Conservation (phyloP, 208 protist species). For the Wallacemonas collosoma region DNA sequence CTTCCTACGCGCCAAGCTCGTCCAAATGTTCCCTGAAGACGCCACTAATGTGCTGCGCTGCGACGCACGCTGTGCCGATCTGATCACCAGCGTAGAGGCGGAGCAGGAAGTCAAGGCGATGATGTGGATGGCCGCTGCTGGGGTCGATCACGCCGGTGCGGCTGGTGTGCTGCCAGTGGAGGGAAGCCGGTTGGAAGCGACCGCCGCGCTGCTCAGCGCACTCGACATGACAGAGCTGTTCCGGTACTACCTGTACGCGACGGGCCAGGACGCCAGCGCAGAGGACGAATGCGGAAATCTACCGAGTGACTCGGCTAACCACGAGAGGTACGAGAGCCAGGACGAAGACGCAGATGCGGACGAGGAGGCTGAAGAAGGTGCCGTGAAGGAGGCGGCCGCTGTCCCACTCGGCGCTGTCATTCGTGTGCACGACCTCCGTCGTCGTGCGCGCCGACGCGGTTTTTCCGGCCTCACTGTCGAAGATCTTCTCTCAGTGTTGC, state of each 20-base stretch:
- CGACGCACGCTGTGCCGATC: background rate
- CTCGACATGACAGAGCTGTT: slow-evolving; percentile 2
- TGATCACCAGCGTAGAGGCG: background rate
- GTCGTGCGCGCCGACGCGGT: background rate
- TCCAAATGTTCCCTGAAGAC: slow-evolving; percentile 21
- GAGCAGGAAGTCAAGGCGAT: background rate
- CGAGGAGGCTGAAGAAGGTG: background rate
- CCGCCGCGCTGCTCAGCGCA: background rate
- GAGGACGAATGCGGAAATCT: too few relatives aligned
- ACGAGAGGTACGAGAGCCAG: background rate
- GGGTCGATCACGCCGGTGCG: too few relatives aligned
- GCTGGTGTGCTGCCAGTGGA: background rate
- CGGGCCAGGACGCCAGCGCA: background rate
- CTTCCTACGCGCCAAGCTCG: slow-evolving; percentile 32
- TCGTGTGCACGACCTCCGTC: background rate
- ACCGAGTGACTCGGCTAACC: background rate
- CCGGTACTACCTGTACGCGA: slow-evolving; percentile 12
- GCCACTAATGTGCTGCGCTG: slow-evolving; percentile 12
- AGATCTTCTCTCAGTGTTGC: background rate
- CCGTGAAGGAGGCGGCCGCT: background rate
- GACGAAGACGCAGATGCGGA: background rate
- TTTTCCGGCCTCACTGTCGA: background rate
- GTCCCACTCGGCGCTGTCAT: background rate
- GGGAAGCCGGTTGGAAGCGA: background rate
- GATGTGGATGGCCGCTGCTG: background rate